Conservation (phyloP, 208 protist genomes). For the Tritrichomonas musculus region DNA sequence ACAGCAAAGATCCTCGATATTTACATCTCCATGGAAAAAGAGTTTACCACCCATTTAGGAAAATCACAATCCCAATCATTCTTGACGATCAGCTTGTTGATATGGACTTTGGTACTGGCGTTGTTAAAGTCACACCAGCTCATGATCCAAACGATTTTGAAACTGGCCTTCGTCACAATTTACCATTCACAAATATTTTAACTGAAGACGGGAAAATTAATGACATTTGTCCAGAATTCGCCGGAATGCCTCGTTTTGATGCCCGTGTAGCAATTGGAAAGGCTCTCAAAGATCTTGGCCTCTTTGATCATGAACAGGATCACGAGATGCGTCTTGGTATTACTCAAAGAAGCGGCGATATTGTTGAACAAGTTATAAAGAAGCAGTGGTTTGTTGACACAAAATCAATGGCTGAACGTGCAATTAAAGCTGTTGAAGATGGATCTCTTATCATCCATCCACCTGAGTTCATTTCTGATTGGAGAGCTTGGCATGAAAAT, state of each 20-base stretch:
- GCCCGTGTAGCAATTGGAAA: conserved; percentile 66
- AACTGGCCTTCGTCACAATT: conserved; percentile 81
- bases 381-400: conserved; percentile 98
- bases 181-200: conserved; percentile 82
- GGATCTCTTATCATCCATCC: conserved; percentile 82
- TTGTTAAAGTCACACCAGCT: conserved; percentile 94
- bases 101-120: conserved; percentile 85
- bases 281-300: conserved; percentile 73
- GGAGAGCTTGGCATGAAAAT: conserved; percentile 51
- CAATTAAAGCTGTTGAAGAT: conserved; percentile 49
- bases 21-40: conserved; percentile 75
- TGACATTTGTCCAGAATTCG: conserved; percentile 56
- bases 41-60: conserved; percentile 84
- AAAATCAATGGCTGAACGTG: conserved; percentile 58
- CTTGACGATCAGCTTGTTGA: conserved; percentile 87
- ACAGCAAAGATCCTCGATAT: conserved; percentile 92
- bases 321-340: conserved; percentile 43
- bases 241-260: conserved; percentile 87
- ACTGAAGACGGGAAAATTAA: conserved; percentile 82
- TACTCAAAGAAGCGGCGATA: conserved; percentile 66
- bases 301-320: conserved; percentile 70
- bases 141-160: conserved; percentile 99
- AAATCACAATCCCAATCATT: conserved; percentile 85
- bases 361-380: conserved; percentile 96
- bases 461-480: conserved; percentile 57